Evolutionary conservation across 1,284 basidiomycete genomes (phyloP), one percentile per base, ranked within the genome.

Genomic region (Malassezia brasiliensis): DNA sequence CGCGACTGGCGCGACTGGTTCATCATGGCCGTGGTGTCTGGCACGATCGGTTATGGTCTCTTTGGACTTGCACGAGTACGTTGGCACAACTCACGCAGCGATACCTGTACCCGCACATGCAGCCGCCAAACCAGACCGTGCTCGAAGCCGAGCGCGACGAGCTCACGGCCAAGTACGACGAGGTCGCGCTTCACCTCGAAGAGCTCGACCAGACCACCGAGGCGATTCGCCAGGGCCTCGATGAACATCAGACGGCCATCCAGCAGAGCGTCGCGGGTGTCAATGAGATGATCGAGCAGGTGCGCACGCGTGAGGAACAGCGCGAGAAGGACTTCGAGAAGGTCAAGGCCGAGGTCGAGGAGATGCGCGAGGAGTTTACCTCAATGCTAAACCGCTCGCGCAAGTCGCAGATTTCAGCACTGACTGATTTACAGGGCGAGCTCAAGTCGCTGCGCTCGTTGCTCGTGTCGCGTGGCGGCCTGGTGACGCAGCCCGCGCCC

Each of bases 341-440:
- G 77, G 83, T 96, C 54, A 58, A 58, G 36, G 53, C 62, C 19
- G 69, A 73, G 32, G 67, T 74, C 5, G 70, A 73, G 64, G 86
- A 84, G 56, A 83, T 96, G 56, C 83, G 86, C 38, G 88, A 91
- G 60, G 86, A 91, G 81, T 78, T 98, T 11, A 90, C 90, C 4
- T 88, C 86, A 88, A 86, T 96, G 85, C 85, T 96, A 57, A 88
- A 94, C 59, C 91, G 89, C 78, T 88, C 88, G 72, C 87, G 89
- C 69, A 85, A 90, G 56, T 69, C 80, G 15, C 74, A 78, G 59
- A 75, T 79, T 35, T 59, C 66, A 25, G 85, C 86, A 5, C 79
- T 93, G 10, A 78, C 81, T 31, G 90, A 91, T 62, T 79, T 98
- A 15, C 91, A 96, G 71, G 85, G 88, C 66, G 93, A 98, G 74